Percentiles rank a stretch among this genome's conserved stretches.
These are phyloP conservation scores for Asterochloris sp. DNA, from an alignment of 139 green algal genomes.

Conservation along the genomic window DNA sequence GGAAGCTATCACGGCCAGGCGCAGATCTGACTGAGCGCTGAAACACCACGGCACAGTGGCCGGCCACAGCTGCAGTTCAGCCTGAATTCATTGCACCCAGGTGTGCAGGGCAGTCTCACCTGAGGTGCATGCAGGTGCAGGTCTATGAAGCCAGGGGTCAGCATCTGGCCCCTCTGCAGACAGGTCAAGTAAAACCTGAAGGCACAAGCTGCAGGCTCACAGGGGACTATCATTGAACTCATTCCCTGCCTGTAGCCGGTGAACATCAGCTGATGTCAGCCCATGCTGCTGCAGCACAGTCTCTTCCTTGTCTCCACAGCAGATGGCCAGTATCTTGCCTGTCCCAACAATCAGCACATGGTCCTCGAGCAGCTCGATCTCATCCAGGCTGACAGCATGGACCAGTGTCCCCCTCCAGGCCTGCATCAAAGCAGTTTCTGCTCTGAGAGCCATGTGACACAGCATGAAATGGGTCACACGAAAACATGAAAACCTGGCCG, in stretches of 20 bases:
- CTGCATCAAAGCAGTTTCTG: neutral
- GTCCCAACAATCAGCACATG: neutral
- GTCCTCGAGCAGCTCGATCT: neutral
- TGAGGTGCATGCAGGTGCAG: slow-evolving; percentile 39
- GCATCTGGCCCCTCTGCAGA: slow-evolving; percentile 8
- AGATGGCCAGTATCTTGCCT: neutral
- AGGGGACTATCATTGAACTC: neutral
- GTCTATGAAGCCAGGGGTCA: slow-evolving; percentile 44
- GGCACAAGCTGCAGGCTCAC: neutral
- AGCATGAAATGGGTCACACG: no score
- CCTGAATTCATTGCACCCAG: no score
- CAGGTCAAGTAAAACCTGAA: neutral
- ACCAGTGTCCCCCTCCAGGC: neutral
- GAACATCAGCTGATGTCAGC: neutral
- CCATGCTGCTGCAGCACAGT: neutral
- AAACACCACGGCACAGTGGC: neutral
- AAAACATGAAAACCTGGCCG: no score
- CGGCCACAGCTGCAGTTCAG: neutral
- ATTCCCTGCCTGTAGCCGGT: neutral
- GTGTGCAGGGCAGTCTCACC: neutral
- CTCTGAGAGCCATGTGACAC: no score
- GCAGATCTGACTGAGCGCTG: neutral
- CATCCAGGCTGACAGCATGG: neutral
- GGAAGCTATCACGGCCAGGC: no score
- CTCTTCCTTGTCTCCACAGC: neutral